These are phyloP conservation scores for Craspedostauros australis DNA, from an alignment of 108 stramenopile species.

Conservation along the genomic window DNA sequence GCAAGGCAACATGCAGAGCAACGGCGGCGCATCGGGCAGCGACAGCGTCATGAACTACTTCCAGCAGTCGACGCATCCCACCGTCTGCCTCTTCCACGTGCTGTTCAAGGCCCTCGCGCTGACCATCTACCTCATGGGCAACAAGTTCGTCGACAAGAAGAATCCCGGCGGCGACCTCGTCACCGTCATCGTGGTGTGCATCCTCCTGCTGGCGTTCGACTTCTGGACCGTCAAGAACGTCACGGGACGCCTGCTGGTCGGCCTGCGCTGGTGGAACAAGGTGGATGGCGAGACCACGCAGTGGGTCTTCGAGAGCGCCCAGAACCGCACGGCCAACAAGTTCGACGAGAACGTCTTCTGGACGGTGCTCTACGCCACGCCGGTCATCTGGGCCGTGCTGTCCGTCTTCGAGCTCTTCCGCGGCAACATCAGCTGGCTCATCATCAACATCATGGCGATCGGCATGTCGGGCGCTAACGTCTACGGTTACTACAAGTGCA, in stretches of 20 bases:
- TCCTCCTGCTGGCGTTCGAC: constrained; percentile 89
- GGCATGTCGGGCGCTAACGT: constrained; percentile 83
- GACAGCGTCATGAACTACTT: constrained; percentile 12
- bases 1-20: not conserved
- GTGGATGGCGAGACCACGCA: constrained; percentile 77
- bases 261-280: constrained; percentile 96
- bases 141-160: constrained; percentile 36
- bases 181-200: constrained; percentile 85
- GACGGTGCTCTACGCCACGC: constrained; percentile 86
- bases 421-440: constrained; percentile 82
- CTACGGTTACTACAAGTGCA: constrained; percentile 95
- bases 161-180: constrained; percentile 63
- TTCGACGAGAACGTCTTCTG: constrained; percentile 91
- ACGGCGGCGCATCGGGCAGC: not conserved
- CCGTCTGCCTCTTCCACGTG: constrained; percentile 84
- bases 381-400: constrained; percentile 65
- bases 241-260: constrained; percentile 84
- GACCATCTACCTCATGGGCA: constrained; percentile 84
- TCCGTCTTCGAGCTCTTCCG: constrained; percentile 57
- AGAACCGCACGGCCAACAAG: constrained; percentile 30
- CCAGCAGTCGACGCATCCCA: constrained; percentile 70
- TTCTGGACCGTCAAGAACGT: constrained; percentile 97
- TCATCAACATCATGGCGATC: constrained; percentile 78
- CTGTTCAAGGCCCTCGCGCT: constrained; percentile 86
- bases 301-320: constrained; percentile 91